phyloP scores from a whole-genome alignment of 2,329 filamentous ascomycete genomes.

The Botrytis elliptica region DNA sequence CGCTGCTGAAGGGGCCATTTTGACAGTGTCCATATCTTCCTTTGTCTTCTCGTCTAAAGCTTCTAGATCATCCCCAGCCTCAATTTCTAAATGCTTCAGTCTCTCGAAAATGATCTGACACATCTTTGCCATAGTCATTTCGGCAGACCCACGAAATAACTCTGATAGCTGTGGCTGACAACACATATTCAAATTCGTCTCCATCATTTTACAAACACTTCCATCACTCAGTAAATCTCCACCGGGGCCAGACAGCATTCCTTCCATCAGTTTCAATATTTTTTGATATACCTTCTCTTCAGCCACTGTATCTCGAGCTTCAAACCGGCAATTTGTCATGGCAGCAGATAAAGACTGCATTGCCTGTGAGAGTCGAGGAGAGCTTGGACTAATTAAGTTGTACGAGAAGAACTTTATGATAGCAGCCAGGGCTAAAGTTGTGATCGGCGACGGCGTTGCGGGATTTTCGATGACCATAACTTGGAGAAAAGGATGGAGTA shows the following conservation, averaged over 20 bases:
- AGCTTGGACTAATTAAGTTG: conserved; percentile 79
- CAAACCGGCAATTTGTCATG: conserved; percentile 96
- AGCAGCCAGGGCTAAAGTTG: conserved; percentile 87
- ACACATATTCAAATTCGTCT: conserved; percentile 93
- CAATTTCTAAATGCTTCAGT: conserved; percentile 80
- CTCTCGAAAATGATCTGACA: conserved; percentile 97
- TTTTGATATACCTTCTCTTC: conserved; percentile 94
- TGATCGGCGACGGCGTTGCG: conserved; percentile 93
- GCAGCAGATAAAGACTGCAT: conserved; percentile 95
- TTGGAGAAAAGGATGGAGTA: conserved; percentile 91
- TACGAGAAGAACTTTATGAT: conserved; percentile 97
- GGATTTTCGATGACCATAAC: conserved; percentile 97
- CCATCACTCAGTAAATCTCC: conserved; percentile 95
- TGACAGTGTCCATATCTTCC: conserved; percentile 70
- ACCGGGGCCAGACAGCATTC: conserved; percentile 91
- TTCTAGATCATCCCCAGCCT: conserved; percentile 65
- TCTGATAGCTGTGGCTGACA: conserved; percentile 91
- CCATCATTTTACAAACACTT: conserved; percentile 99
- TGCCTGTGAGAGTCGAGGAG: conserved; percentile 82
- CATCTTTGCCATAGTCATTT: conserved; percentile 98
- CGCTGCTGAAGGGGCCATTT: conserved; percentile 77
- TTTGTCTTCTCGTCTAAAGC: conserved; percentile 65
- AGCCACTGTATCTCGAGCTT: conserved; percentile 90
- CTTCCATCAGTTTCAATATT: conserved; percentile 96
- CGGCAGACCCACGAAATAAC: conserved; percentile 83